Evolutionary conservation across 179 eudicot species (phyloP).

Genomic region (Nepenthes alata): DNA sequence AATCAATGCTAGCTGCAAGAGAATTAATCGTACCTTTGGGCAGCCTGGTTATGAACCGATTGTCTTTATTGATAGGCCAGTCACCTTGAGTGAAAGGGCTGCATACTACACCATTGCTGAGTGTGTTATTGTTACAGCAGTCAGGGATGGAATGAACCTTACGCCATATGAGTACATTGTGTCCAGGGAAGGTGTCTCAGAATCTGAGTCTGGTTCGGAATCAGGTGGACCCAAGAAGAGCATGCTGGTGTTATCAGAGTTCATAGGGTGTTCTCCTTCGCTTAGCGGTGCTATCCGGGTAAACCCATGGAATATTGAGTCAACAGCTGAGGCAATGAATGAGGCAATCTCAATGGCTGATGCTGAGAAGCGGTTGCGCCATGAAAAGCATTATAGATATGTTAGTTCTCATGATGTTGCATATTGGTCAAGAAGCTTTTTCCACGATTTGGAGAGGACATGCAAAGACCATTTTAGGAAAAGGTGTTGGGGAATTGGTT

Average conservation of each 20-base stretch:
- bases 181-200: constrained; percentile 63
- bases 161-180: constrained; percentile 79
- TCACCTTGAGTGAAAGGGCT: constrained; percentile 50
- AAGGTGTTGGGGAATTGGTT: constrained; percentile 80
- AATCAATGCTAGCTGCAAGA: constrained; percentile 43
- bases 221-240: constrained; percentile 44
- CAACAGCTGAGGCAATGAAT: constrained; percentile 78
- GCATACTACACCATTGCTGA: constrained; percentile 63
- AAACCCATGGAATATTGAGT: constrained; percentile 80
- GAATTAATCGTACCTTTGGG: constrained; percentile 48
- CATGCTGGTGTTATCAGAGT: constrained; percentile 83
- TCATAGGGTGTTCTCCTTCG: constrained; percentile 88
- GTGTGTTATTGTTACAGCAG: constrained; percentile 76
- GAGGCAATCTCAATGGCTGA: constrained; percentile 60
- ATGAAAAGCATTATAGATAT: constrained; percentile 76
- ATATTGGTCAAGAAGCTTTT: constrained; percentile 76
- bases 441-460: constrained; percentile 74
- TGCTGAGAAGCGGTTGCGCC: constrained; percentile 72
- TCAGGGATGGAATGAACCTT: constrained; percentile 88
- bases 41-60: constrained; percentile 50
- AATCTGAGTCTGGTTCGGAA: constrained; percentile 24
- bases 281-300: constrained; percentile 81
- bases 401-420: constrained; percentile 81
- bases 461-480: constrained; percentile 71
- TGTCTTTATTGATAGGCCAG: constrained; percentile 35